A percentile compares a stretch with the other conserved stretches of the same genome.
These are phyloP conservation scores for Falciphora oryzae DNA, from an alignment of 2,329 filamentous ascomycete species.

Conservation along the genomic window DNA sequence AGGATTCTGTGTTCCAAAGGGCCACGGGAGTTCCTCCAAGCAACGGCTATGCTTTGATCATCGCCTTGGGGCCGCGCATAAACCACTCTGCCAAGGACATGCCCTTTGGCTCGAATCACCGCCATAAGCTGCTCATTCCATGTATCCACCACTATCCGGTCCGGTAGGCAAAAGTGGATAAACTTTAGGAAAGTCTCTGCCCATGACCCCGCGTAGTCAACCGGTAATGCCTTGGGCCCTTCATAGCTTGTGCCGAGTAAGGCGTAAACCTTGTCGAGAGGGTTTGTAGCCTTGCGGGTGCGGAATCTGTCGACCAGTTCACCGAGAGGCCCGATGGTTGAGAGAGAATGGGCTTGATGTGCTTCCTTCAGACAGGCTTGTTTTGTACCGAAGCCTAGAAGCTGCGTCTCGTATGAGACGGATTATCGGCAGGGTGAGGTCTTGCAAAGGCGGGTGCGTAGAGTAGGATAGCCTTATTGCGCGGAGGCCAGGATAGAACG, in stretches of 20 bases:
- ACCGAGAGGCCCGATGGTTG: neutral
- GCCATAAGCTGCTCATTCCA: too few relatives aligned
- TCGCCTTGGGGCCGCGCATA: neutral
- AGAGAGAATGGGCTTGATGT: neutral
- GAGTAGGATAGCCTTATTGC: too few relatives aligned
- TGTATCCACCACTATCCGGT: neutral
- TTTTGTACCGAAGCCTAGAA: too few relatives aligned
- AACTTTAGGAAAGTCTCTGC: neutral
- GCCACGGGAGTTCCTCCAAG: neutral
- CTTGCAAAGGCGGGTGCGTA: too few relatives aligned
- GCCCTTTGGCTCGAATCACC: neutral
- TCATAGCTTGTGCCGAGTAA: neutral
- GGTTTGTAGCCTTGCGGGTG: neutral
- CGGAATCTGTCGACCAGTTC: neutral
- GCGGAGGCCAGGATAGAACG: neutral
- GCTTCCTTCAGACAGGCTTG: too few relatives aligned
- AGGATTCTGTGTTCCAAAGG: too few relatives aligned
- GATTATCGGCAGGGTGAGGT: too few relatives aligned
- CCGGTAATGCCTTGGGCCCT: neutral
- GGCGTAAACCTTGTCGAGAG: constrained; percentile 2
- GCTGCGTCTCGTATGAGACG: too few relatives aligned
- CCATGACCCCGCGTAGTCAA: neutral
- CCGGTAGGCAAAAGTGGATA: neutral
- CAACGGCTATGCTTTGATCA: neutral
- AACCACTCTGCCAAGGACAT: neutral